Evolutionary conservation across 176 grass and related monocot genomes (phyloP).

Genomic region (Paspalum vaginatum): DNA sequence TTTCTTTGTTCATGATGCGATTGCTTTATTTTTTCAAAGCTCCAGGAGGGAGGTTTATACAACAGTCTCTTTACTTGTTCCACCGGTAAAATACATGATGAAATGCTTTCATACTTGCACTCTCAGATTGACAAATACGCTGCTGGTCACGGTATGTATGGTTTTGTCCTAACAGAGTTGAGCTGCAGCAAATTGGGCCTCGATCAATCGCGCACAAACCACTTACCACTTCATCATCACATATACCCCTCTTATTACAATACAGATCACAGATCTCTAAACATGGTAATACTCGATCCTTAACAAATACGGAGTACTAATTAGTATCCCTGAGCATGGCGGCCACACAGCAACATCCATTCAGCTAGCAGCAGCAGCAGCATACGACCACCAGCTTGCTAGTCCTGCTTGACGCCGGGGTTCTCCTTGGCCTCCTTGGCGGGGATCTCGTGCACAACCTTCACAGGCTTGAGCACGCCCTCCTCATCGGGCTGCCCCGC

Average conservation of each 20-base stretch:
- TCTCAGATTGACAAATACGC: background rate
- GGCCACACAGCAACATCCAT: too few relatives aligned
- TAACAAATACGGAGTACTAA: too few relatives aligned
- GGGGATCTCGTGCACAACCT: slow-evolving; percentile 47
- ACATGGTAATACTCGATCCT: too few relatives aligned
- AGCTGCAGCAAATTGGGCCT: background rate
- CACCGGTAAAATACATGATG: background rate
- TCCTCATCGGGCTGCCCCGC: slow-evolving; percentile 26
- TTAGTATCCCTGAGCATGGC: too few relatives aligned
- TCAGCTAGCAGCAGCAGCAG: too few relatives aligned
- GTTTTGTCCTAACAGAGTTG: background rate
- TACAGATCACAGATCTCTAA: too few relatives aligned
- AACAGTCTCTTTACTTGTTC: background rate
- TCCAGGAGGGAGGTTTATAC: background rate
- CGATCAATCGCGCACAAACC: too few relatives aligned
- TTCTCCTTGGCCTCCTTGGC: slow-evolving; percentile 34
- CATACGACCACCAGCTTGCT: too few relatives aligned
- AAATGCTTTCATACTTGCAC: background rate
- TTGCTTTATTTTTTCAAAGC: background rate
- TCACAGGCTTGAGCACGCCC: slow-evolving; percentile 17
- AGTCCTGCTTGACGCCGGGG: slow-evolving; percentile 38
- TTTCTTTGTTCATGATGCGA: background rate
- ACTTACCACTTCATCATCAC: too few relatives aligned
- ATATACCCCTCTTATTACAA: too few relatives aligned
- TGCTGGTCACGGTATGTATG: background rate